Evolutionary conservation across 202 grass and related monocot genomes (phyloP).

Genomic region (Zoysia matrella): DNA sequence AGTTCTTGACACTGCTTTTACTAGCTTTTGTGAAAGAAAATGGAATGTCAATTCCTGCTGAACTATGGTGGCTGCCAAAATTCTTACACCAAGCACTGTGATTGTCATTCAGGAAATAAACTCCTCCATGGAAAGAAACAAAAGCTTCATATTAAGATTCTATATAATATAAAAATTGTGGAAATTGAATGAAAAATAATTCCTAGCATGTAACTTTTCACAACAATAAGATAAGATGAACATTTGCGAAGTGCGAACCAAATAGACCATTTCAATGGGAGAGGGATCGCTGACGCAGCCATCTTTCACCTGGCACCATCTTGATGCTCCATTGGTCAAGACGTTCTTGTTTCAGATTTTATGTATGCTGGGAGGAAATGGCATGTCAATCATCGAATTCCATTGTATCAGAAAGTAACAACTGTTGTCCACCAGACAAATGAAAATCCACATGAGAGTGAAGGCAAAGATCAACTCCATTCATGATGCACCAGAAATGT

Average conservation of each 20-base stretch:
- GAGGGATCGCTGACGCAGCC: not conserved
- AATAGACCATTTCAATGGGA: not conserved
- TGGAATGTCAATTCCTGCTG: conserved; percentile 28
- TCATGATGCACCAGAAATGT: conserved; percentile 20
- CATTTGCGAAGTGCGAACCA: not conserved
- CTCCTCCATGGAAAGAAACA: not conserved
- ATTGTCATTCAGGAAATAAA: conserved; percentile 9
- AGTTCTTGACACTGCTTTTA: conserved; percentile 38
- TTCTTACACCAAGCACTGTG: not conserved
- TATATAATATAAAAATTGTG: not conserved
- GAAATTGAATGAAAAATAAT: conserved; percentile 9
- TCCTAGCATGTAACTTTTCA: not conserved
- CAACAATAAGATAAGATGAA: not conserved
- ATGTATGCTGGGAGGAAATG: not conserved
- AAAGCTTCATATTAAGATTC: not conserved
- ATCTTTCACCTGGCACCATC: not conserved
- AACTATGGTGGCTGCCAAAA: not conserved
- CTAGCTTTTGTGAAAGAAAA: conserved; percentile 35
- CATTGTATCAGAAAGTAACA: conserved; percentile 1
- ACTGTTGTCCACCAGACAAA: not conserved
- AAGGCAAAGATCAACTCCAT: conserved; percentile 16
- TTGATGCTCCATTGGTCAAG: not conserved
- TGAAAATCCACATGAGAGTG: not conserved
- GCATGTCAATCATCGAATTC: not conserved
- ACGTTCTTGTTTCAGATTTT: not conserved